These are phyloP conservation scores for Capniomyces stellatus DNA, from an alignment of 371 early-diverging fungal genomes.

Conservation along the genomic window DNA sequence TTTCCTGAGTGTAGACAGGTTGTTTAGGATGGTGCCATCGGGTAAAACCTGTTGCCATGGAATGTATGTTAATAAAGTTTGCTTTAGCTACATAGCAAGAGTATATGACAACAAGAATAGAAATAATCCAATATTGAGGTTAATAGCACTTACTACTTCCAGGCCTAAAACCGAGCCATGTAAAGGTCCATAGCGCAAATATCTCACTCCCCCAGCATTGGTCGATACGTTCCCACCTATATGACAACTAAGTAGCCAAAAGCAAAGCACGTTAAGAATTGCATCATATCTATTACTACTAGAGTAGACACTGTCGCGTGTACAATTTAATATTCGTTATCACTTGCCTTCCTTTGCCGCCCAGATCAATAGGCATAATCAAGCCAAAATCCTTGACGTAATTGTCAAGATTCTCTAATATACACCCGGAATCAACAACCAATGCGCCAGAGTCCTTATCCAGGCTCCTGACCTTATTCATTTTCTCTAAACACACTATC, in stretches of 20 bases:
- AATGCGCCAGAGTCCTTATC: slow-evolving; percentile 69
- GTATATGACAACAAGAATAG: not conserved
- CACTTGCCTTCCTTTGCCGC: slow-evolving; percentile 55
- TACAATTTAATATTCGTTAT: no score
- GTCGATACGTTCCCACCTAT: slow-evolving; percentile 93
- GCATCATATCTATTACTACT: no score
- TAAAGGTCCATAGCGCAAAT: slow-evolving; percentile 76
- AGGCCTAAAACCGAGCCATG: slow-evolving; percentile 79
- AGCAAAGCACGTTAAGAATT: not conserved
- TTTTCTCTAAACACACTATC: slow-evolving; percentile 46
- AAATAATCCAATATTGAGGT: no score
- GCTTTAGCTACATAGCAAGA: not conserved
- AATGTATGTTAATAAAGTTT: not conserved
- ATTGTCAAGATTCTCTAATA: slow-evolving; percentile 66
- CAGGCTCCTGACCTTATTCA: slow-evolving; percentile 59
- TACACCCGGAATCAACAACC: slow-evolving; percentile 71
- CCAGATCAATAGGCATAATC: slow-evolving; percentile 84
- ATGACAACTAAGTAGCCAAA: slow-evolving; percentile 24
- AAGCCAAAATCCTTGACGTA: slow-evolving; percentile 54
- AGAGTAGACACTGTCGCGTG: no score
- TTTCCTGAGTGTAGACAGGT: slow-evolving; percentile 52
- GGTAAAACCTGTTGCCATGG: slow-evolving; percentile 37
- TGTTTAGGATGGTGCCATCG: slow-evolving; percentile 75
- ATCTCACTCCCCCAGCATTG: slow-evolving; percentile 89
- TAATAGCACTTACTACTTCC: slow-evolving; percentile 31